These are phyloP conservation scores for Penicillium crystallinum DNA, from an alignment of 495 filamentous ascomycete genomes.

Conservation along the genomic window DNA sequence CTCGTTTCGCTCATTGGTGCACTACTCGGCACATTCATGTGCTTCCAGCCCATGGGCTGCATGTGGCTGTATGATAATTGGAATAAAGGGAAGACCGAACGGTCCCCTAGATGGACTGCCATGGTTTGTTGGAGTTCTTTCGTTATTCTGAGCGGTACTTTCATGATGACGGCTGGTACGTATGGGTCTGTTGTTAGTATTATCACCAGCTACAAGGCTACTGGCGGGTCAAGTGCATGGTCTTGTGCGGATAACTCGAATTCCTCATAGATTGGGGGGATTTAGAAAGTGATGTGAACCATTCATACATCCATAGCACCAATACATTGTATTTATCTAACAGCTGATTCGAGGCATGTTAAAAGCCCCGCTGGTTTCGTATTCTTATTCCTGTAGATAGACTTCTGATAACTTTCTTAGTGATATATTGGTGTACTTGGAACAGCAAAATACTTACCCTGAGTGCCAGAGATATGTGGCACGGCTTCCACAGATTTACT, in stretches of 20 bases:
- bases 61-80: slow-evolving; percentile 47
- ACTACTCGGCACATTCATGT: slow-evolving; percentile 47
- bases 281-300: neutral
- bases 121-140: slow-evolving; percentile 29
- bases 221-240: slow-evolving; percentile 26
- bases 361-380: neutral
- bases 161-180: slow-evolving; percentile 52
- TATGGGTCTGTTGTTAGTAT: slow-evolving; percentile 54
- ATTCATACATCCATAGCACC: neutral
- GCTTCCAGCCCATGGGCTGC: slow-evolving; percentile 40
- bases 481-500: too few species aligned
- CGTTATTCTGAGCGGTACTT: slow-evolving; percentile 33
- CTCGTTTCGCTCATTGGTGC: slow-evolving; percentile 57
- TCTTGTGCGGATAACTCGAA: slow-evolving; percentile 36
- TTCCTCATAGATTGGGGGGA: slow-evolving; percentile 7
- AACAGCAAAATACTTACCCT: too few species aligned
- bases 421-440: too few species aligned
- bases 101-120: slow-evolving; percentile 17
- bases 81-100: slow-evolving; percentile 36
- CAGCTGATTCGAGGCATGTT: neutral
- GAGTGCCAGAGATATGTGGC: too few species aligned
- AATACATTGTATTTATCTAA: neutral
- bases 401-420: too few species aligned
- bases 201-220: slow-evolving; percentile 37
- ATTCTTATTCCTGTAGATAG: neutral